Evolutionary conservation across 352 stramenopile genomes (phyloP), one percentile per base, ranked within the genome.

Genomic region (Blastocystis sp.): DNA sequence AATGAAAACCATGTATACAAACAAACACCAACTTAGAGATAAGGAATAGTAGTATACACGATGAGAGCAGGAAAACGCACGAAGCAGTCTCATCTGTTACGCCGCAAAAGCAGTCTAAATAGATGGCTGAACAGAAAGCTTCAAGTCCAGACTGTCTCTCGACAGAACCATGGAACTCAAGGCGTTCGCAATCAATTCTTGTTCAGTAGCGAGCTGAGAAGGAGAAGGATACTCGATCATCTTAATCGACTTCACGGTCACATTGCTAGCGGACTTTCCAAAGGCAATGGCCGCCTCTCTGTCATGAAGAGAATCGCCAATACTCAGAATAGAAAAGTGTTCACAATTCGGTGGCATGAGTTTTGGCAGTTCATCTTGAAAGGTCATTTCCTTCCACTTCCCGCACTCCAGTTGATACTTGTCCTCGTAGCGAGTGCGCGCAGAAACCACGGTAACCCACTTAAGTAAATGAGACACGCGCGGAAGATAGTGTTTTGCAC

Each of bases 301-400:
- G 60, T 91, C 90, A 48, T 91, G 87, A n/a, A 91, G 48, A 38
- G 57, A 87, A 59, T 91, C 90, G 21, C 90, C 90, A 34, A 91
- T 89, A 28, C 70, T 89, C 14, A 91, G 70, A 14, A 91, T 59
- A n/a, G 90, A 90, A 21, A 89, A 19, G 34, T 57, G 48, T 21
- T 11, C 68, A 52, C 71, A 34, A 14, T 48, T 45, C 10, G 45
- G 38, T n/a, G 54, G 52, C 10, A 61, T 43, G 21, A 87, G 61
- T 28, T 38, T 17, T 45, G 57, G 24, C 7, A 95, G 90, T 74
- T 95, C 93, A 65, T 95, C 92, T 81, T 94, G 93, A 70, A 96
- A 96, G 9, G 93, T 93, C 77, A 95, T 91, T 60, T 95, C 92
- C 87, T 96, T 96, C 94, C 94, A 96, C 76, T 92, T 92, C 11